Conservation (phyloP, 345 rosid species). For the Clausena lansium region DNA sequence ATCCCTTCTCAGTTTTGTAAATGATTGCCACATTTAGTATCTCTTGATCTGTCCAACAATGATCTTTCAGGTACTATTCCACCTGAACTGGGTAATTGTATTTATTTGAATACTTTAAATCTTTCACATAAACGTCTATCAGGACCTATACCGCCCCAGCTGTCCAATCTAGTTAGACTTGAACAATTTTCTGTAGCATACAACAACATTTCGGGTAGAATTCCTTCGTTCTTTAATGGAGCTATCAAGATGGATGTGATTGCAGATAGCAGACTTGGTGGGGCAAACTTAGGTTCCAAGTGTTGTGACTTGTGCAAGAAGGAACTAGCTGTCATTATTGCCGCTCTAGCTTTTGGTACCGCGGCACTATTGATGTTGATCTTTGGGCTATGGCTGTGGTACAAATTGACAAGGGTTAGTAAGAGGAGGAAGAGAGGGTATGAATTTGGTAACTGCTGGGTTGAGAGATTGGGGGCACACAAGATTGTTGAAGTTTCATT, state of each 20-base stretch:
- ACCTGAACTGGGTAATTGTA: constrained; percentile 56
- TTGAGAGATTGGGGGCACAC: constrained; percentile 52
- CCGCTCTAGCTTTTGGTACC: constrained; percentile 84
- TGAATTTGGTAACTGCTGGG: constrained; percentile 47
- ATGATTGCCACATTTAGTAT: constrained; percentile 76
- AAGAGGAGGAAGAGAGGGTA: constrained; percentile 30
- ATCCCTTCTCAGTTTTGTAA: constrained; percentile 60
- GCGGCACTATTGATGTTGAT: constrained; percentile 64
- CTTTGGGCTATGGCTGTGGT: constrained; percentile 91
- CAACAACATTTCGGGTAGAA: constrained; percentile 57
- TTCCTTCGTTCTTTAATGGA: constrained; percentile 43
- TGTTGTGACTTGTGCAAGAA: constrained; percentile 76
- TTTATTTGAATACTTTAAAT: constrained; percentile 49
- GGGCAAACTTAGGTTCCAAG: constrained; percentile 47
- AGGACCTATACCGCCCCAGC: constrained; percentile 55
- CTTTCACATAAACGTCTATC: constrained; percentile 57
- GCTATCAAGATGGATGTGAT: constrained; percentile 44
- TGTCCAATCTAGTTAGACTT: constrained; percentile 46
- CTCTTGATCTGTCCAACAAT: constrained; percentile 68
- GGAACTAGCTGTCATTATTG: constrained; percentile 70
- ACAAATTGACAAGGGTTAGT: constrained; percentile 40
- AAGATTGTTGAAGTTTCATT: constrained; percentile 71
- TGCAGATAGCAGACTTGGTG: constrained; percentile 75
- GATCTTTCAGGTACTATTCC: constrained; percentile 65
- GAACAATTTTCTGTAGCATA: constrained; percentile 57